phyloP scores from a whole-genome alignment of 139 green algal genomes.

The Nannochloris sp. region DNA sequence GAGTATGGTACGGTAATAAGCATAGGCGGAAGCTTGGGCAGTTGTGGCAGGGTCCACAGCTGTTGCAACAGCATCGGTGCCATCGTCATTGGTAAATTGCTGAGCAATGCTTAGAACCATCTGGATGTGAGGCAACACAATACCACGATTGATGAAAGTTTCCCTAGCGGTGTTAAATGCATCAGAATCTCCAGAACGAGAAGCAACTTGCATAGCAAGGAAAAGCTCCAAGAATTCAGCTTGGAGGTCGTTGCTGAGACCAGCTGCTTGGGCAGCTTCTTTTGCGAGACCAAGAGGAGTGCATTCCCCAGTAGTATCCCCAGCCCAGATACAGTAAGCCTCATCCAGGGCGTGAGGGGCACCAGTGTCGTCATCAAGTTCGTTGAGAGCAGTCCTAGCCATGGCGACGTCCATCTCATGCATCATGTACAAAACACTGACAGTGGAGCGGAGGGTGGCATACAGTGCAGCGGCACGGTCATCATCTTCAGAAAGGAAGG shows the following conservation, averaged over 20 bases:
- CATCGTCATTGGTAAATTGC: constrained; percentile 11
- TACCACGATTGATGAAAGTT: background rate
- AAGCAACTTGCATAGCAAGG: background rate
- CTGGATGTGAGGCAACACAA: no score
- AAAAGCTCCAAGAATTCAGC: background rate
- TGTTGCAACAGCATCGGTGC: constrained; percentile 9
- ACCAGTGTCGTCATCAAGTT: constrained; percentile 3
- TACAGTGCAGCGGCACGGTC: no score
- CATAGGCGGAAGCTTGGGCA: no score
- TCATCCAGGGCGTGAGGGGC: constrained; percentile 27
- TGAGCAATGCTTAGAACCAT: no score
- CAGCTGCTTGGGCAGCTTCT: constrained; percentile 9
- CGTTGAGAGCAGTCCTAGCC: background rate
- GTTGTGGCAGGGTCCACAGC: no score
- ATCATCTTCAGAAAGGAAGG: no score
- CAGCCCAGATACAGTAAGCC: constrained; percentile 19
- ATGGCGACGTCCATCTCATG: constrained; percentile 18
- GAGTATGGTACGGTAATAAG: constrained; percentile 19
- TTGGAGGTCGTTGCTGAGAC: background rate
- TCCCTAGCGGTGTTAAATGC: background rate
- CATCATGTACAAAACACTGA: background rate
- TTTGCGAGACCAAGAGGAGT: background rate
- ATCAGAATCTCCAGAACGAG: background rate
- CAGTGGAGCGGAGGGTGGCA: no score
- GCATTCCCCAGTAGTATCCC: constrained; percentile 11